Base-by-base conservation (phyloP, 352 stramenopile species). In the Phytophthora lateralis region DNA sequence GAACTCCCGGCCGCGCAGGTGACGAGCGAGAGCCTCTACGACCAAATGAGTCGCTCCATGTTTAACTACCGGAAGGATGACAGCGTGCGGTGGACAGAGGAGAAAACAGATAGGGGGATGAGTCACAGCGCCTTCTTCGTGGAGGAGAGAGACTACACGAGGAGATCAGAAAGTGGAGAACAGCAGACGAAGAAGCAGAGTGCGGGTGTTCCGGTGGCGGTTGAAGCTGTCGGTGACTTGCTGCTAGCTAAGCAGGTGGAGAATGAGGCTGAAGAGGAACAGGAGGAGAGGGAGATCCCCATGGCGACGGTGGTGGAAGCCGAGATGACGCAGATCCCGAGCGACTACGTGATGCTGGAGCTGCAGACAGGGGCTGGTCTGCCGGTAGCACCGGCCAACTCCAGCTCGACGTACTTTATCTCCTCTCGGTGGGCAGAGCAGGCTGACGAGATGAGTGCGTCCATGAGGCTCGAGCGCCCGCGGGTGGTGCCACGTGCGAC, bases 311-410 rank as follows among this genome's bases (percentile, higher is more conserved):
- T 94, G 10, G 77, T 94, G 8, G 75, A 71, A 17, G 29, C 69
- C 8, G 59, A 70, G 2, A 20, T 59, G 6, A 24, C 63, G 29
- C 50, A 60, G 29, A 88, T 88, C 55, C 76, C 76, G 46, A 89
- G 76, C 45, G 84, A 91, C 59, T 93, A 93, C 59, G 84, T 93
- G 42, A 89, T 91, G 82, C 76, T 94, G 37, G 82, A 94, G 60
- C 74, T 91, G 18, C 80, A 91, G 58, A 80, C 85, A 18, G 78
- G 81, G 15, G 79, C 80, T 0, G 85, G 82, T 3, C 55, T 92
- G 2, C 67, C 67, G 18, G 77, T 82, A 47, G 53, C 60, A 3
- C 52, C 62, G 8, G 63, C 69, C 4, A 69, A 43, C 30, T 24
- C 61, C 4, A 78, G 70, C 42, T 91, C 85, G 26, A 90, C 80